Evolutionary conservation across 441 rosid genomes (phyloP).

Genomic region (Croton setiger): DNA sequence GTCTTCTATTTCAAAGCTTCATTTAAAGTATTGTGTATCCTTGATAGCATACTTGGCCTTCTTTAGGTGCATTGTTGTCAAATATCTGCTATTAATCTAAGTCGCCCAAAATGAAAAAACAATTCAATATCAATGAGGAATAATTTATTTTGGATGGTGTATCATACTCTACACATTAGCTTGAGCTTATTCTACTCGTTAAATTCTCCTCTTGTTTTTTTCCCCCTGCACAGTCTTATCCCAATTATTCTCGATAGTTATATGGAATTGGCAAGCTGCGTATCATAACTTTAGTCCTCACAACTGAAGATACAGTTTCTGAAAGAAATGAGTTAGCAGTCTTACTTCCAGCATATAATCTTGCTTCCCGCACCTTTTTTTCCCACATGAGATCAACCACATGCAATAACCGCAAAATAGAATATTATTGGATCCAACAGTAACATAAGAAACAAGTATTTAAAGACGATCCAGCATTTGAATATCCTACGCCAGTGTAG

Average conservation of each 20-base stretch:
- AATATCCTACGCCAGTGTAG: background rate
- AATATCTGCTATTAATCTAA: background rate
- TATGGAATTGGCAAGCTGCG: background rate
- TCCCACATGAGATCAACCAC: constrained; percentile 10
- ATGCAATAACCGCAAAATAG: background rate
- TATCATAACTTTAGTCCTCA: background rate
- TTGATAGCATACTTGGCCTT: background rate
- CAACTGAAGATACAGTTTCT: background rate
- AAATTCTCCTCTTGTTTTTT: background rate
- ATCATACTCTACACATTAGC: constrained; percentile 5
- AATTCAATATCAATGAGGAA: background rate
- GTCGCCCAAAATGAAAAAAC: background rate
- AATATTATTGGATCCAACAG: background rate
- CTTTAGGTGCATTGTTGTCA: background rate
- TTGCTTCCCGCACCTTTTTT: background rate
- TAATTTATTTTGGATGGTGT: background rate
- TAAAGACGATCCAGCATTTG: background rate
- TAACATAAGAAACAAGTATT: background rate
- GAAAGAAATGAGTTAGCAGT: background rate
- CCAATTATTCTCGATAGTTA: background rate
- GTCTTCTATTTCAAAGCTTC: constrained; percentile 8
- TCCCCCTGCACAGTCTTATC: constrained; percentile 1
- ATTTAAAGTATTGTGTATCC: background rate
- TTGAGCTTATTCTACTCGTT: background rate
- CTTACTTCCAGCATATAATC: background rate